A percentile compares a stretch with the other conserved stretches of the same genome.
Conservation (phyloP, 2,329 filamentous ascomycete genomes). For the Stachybotrys elegans region DNA sequence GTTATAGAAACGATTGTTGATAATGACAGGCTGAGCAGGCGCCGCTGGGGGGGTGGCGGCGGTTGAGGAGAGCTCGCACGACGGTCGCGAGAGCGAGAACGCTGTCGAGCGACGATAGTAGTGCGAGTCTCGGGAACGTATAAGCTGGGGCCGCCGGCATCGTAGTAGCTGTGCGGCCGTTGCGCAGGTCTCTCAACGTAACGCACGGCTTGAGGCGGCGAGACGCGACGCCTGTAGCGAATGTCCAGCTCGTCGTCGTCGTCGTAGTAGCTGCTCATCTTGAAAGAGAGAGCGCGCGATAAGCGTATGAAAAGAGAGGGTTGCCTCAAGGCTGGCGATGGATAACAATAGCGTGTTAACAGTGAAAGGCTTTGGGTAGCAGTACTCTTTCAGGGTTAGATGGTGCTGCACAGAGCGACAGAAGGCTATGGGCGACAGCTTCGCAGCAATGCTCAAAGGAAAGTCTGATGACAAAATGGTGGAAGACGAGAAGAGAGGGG, state of each 20-base stretch:
- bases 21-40: conserved; percentile 43
- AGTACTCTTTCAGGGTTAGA: too few relatives aligned
- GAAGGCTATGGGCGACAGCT: too few relatives aligned
- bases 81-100: conserved; percentile 43
- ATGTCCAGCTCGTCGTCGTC: conserved; percentile 54
- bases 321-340: too few relatives aligned
- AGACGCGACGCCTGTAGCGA: conserved; percentile 36
- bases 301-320: background rate
- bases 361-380: too few relatives aligned
- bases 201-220: conserved; percentile 35
- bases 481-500: too few relatives aligned
- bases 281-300: background rate
- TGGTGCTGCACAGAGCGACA: too few relatives aligned
- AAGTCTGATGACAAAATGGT: too few relatives aligned
- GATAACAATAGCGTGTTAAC: too few relatives aligned
- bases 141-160: conserved; percentile 33
- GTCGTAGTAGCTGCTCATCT: conserved; percentile 38
- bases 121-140: conserved; percentile 41
- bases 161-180: conserved; percentile 35
- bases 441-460: too few relatives aligned
- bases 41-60: conserved; percentile 17
- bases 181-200: conserved; percentile 39
- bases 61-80: conserved; percentile 34
- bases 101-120: conserved; percentile 36
- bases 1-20: conserved; percentile 53